Evolutionary conservation across 73 alveolate species (phyloP), one percentile per base, ranked within the genome.

Genomic region (Paramecium sonneborni): DNA sequence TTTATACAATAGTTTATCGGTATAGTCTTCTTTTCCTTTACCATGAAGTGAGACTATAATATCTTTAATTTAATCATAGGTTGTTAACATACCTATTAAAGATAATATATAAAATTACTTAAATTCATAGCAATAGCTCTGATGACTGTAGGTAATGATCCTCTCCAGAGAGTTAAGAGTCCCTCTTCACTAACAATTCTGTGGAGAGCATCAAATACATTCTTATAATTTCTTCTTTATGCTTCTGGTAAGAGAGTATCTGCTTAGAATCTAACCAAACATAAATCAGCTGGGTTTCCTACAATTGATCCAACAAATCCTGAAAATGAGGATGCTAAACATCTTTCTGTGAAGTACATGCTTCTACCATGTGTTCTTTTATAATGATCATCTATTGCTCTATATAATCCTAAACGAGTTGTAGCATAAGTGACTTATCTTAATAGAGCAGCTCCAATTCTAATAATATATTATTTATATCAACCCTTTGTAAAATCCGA

Each of bases 261-360:
- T 26, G 98, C 92, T 79, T 97, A 94, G 92, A 96, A 69, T 79
- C 99, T 85, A 18, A 97, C 95, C 92, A 97, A 57, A 20, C 96
- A 95, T 26, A 97, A 85, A 93, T 97, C 99, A 30, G 97, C 95
- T 20, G 99, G 99, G 85, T 95, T 97, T 18, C 99, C 99, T 11
- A 97, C 96, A 39, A 93, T 46, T 1, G 98, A 95, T 18, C 99
- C 99, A 57, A 95, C 79, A 88, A 95, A 97, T 23, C 99, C 99
- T 18, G 99, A 96, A 32, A 92, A 55, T 28, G 94, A 46, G 14
- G 98, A 96, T 18, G 96, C 93, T 38, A 85, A 82, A 57, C 87
- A 70, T 89, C 94, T 96, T 79, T 94, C 93, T 67, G 57, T 58
- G 67, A 93, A 85, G 15, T 93, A 72, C 88, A 94, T 44, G 44